Percentiles rank a stretch among this genome's conserved stretches.
Conservation (phyloP, 305 asterid genomes). For the Fraxinus paxiana region DNA sequence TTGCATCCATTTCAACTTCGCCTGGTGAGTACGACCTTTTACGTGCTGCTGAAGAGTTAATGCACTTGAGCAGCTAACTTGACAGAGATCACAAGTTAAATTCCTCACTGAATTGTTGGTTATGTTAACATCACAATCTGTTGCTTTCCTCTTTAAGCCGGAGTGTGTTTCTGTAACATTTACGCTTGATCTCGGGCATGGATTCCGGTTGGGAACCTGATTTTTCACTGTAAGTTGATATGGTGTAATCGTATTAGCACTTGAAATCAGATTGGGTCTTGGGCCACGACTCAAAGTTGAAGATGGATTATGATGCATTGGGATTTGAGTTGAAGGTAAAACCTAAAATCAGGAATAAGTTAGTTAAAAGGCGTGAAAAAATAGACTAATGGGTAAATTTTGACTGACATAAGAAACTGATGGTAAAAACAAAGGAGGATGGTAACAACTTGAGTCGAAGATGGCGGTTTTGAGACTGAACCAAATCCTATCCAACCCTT, state of each 20-base stretch:
- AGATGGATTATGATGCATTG: neutral
- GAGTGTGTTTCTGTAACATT: slow-evolving; percentile 16
- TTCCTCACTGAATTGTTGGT: neutral
- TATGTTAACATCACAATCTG: neutral
- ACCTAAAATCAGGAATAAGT: neutral
- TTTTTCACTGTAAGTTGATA: neutral
- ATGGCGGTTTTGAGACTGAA: slow-evolving; percentile 10
- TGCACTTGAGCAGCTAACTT: slow-evolving; percentile 34
- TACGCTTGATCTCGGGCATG: neutral
- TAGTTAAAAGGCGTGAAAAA: neutral
- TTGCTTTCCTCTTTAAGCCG: slow-evolving; percentile 25
- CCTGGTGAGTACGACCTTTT: slow-evolving; percentile 45
- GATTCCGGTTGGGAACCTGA: neutral
- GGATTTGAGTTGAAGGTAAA: neutral
- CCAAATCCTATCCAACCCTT: neutral
- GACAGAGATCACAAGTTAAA: slow-evolving; percentile 36
- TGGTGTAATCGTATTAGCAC: neutral
- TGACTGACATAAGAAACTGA: neutral
- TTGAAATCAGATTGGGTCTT: neutral
- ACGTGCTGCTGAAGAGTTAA: slow-evolving; percentile 34
- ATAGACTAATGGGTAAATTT: neutral
- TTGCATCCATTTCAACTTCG: slow-evolving; percentile 28
- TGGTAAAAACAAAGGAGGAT: neutral
- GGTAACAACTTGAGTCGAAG: neutral
- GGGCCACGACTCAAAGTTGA: neutral